Conservation (phyloP, 805 yeast genomes). For the Grigorovia transvaalensis region DNA sequence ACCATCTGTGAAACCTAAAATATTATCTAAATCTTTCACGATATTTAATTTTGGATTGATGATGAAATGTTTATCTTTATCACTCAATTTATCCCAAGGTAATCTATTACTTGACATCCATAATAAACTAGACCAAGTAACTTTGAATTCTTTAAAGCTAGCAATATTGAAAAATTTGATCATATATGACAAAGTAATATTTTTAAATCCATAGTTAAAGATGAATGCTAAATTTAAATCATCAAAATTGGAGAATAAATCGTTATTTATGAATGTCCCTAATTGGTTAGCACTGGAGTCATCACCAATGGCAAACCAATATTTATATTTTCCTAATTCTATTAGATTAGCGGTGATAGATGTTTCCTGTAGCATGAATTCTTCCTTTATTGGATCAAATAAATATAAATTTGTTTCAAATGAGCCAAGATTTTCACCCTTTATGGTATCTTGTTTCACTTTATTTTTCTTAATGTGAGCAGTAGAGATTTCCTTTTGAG, state of each 20-base stretch:
- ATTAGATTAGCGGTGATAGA: constrained; percentile 30
- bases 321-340: constrained; percentile 42
- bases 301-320: constrained; percentile 38
- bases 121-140: constrained; percentile 37
- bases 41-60: constrained; percentile 36
- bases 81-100: constrained; percentile 37
- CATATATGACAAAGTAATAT: constrained; percentile 48
- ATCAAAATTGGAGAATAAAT: constrained; percentile 59
- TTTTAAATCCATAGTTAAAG: constrained; percentile 44
- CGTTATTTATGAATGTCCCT: constrained; percentile 35
- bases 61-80: constrained; percentile 45
- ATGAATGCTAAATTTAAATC: constrained; percentile 42
- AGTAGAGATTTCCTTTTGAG: constrained; percentile 5
- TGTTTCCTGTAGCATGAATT: constrained; percentile 36
- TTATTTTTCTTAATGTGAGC: constrained; percentile 8
- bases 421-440: constrained; percentile 12
- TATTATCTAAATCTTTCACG: constrained; percentile 30
- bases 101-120: constrained; percentile 52
- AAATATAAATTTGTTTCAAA: constrained; percentile 35
- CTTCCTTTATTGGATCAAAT: constrained; percentile 42
- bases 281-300: constrained; percentile 18
- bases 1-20: constrained; percentile 22
- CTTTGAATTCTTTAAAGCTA: constrained; percentile 42
- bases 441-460: constrained; percentile 4
- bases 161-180: constrained; percentile 39